A percentile compares a stretch with the other conserved stretches of the same genome.
Conservation (phyloP, 768 basidiomycete genomes). For the Dacryopinax spathularia region DNA sequence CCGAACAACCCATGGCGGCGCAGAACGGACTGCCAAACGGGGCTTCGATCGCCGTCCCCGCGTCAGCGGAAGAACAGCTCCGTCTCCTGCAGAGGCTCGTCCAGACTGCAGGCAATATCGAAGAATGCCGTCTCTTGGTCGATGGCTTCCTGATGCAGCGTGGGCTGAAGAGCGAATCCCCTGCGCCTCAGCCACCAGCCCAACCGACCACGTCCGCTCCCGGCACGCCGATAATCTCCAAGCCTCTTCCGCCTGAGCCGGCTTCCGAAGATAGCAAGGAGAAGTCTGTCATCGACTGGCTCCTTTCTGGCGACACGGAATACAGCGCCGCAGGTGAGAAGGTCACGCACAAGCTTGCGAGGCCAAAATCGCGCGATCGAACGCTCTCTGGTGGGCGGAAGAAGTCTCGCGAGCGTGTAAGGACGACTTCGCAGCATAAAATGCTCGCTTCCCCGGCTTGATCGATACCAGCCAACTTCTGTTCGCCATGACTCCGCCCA, state of each 20-base stretch:
- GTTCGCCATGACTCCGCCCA: not conserved
- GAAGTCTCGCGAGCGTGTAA: not conserved
- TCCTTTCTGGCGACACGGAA: not conserved
- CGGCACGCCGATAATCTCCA: not conserved
- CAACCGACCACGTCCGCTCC: not conserved
- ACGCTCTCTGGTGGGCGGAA: not conserved
- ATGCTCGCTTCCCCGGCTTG: not conserved
- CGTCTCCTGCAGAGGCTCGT: not conserved
- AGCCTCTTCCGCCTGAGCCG: not conserved
- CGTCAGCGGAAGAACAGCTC: not conserved
- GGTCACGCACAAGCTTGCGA: not conserved
- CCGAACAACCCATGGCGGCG: not conserved
- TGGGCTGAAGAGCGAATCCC: slow-evolving; percentile 21
- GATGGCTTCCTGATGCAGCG: slow-evolving; percentile 65
- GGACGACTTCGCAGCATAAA: slow-evolving; percentile 1
- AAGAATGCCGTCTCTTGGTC: slow-evolving; percentile 74
- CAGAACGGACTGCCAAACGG: not conserved
- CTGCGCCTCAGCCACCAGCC: not conserved
- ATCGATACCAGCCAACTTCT: not conserved
- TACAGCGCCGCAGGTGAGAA: slow-evolving; percentile 1
- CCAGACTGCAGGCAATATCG: slow-evolving; percentile 14
- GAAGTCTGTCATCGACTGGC: not conserved
- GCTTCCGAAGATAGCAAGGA: not conserved
- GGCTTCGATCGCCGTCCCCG: not conserved
- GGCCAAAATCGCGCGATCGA: not conserved